Evolutionary conservation across 2,329 filamentous ascomycete genomes (phyloP), one percentile per base, ranked within the genome.

Genomic region (Xylaria sp.): DNA sequence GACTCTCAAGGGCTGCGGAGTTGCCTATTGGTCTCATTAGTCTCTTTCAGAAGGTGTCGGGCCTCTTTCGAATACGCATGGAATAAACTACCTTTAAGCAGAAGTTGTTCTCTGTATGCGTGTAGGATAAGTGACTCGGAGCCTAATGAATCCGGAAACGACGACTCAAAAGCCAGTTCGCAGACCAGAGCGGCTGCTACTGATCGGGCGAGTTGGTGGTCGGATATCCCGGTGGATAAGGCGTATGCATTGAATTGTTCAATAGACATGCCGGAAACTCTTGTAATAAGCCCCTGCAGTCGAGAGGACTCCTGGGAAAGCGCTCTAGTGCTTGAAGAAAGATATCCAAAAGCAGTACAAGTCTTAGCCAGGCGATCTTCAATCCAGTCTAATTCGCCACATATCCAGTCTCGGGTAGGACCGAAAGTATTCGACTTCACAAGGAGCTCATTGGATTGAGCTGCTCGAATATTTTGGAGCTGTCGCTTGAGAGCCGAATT

Each of bases 401-500:
- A n/a, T 20, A 51, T 51, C 23, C 12, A 10, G 48, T 20, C 20
- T 9, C 6, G 25, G n/a, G 48, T 51, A 23, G 48, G 48, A 25
- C 48, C n/a, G 3, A 51, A n/a, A 51, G 23, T 25, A 4, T 51
- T n/a, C 12, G 48, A 12, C 48, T 51, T 15, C 12, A 15, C 48
- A n/a, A 51, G 10, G 48, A 10, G 48, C 23, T 51, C 48, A 10
- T 51, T 51, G 48, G 20, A 25, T 9, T 25, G 48, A 4, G 48
- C 15, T 25, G 48, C 48, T 25, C 48, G 48, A n/a, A 51, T 51
- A 51, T 51, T 20, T n/a, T 51, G 8, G 23, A 51, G 48, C n/a
- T 51, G 48, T n/a, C 20, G 23, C 20, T 51, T 51, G 20, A 51
- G 48, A 51, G 48, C 48, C n/a, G 48, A 23, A n/a, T 51, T 51